These are phyloP conservation scores for Nakazawaea holstii DNA, from an alignment of 805 yeast genomes.

Conservation along the genomic window DNA sequence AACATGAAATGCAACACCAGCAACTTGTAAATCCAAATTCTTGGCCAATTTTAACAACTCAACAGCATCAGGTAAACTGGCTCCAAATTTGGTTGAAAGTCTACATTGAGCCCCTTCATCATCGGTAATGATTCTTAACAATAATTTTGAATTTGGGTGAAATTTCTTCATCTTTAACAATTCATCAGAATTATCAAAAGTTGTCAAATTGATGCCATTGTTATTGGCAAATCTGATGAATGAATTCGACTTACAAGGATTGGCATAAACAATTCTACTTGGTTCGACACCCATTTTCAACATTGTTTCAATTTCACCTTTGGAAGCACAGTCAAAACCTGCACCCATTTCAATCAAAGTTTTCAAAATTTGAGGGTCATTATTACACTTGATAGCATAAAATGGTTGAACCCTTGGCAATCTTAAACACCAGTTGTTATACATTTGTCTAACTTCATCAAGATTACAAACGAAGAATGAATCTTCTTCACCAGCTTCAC, in stretches of 20 bases:
- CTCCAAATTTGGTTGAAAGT: slow-evolving; percentile 86
- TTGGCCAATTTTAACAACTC: slow-evolving; percentile 57
- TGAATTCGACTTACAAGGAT: slow-evolving; percentile 89
- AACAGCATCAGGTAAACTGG: slow-evolving; percentile 49
- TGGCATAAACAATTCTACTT: slow-evolving; percentile 76
- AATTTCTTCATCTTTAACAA: slow-evolving; percentile 61
- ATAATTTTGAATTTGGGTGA: slow-evolving; percentile 66
- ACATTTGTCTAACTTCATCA: slow-evolving; percentile 61
- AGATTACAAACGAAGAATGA: slow-evolving; percentile 87
- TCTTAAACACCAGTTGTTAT: slow-evolving; percentile 52
- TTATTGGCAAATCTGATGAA: slow-evolving; percentile 68
- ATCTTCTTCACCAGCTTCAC: slow-evolving; percentile 74
- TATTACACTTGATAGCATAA: slow-evolving; percentile 94
- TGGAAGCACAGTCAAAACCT: slow-evolving; percentile 92
- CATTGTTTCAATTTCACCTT: slow-evolving; percentile 69
- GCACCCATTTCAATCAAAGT: slow-evolving; percentile 58
- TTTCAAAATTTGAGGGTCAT: slow-evolving; percentile 54
- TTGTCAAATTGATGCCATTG: slow-evolving; percentile 59
- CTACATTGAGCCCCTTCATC: slow-evolving; percentile 85
- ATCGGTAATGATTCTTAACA: slow-evolving; percentile 83
- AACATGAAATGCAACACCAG: slow-evolving; percentile 91
- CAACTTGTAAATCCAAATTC: slow-evolving; percentile 55
- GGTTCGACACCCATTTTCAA: slow-evolving; percentile 60
- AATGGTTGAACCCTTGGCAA: slow-evolving; percentile 80
- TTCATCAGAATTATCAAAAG: slow-evolving; percentile 88